These are phyloP conservation scores for Taxawa tesnikishii DNA, from an alignment of 2,329 filamentous ascomycete species.

Conservation along the genomic window DNA sequence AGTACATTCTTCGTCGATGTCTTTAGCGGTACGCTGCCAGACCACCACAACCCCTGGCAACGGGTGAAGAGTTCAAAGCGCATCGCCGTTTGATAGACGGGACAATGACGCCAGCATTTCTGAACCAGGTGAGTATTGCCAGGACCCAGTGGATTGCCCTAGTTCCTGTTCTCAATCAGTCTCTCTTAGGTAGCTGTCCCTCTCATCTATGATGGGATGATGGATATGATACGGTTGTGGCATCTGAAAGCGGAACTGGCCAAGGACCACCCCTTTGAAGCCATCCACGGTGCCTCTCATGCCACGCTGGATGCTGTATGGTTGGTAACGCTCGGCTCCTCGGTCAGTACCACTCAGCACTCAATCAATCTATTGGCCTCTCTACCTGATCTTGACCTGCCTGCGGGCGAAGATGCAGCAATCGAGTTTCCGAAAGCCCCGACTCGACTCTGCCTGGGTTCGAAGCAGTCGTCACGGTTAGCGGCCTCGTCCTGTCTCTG, in stretches of 20 bases:
- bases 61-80: constrained; percentile 11
- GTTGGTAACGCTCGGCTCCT: constrained; percentile 23
- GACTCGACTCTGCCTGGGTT: constrained; percentile 12
- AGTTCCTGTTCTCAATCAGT: too few species aligned
- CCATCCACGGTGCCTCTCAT: constrained; percentile 21
- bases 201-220: constrained; percentile 13
- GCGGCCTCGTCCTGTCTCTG: too few species aligned
- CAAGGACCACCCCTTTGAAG: constrained; percentile 19
- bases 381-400: constrained; percentile 3
- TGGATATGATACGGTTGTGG: constrained; percentile 20
- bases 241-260: constrained; percentile 16
- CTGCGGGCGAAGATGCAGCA: constrained; percentile 3
- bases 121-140: constrained; percentile 10
- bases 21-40: constrained; percentile 12
- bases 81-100: constrained; percentile 16
- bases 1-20: constrained; percentile 20
- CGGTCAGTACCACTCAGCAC: constrained; percentile 17
- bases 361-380: constrained; percentile 8
- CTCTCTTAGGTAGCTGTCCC: constrained; percentile 16
- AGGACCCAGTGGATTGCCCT: too few species aligned
- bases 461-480: constrained; percentile 11
- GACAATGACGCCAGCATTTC: constrained; percentile 16
- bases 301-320: constrained; percentile 27
- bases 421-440: constrained; percentile 10
- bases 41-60: constrained; percentile 14